Conservation (phyloP, 2,329 filamentous ascomycete genomes). For the Neocucurbitaria cava region DNA sequence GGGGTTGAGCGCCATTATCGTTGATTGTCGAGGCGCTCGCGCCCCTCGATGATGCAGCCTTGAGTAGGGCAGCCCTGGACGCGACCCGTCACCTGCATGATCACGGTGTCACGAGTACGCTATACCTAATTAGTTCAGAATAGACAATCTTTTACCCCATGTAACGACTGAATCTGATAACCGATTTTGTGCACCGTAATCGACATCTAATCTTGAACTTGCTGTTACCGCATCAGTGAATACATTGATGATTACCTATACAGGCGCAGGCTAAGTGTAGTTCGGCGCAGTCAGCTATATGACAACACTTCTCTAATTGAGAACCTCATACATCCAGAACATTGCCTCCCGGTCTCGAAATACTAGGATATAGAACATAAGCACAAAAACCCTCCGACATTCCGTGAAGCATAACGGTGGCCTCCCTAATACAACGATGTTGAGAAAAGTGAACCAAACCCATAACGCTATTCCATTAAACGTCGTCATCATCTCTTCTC, state of each 20-base stretch:
- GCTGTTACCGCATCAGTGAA: too few species aligned
- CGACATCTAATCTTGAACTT: background rate
- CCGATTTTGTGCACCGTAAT: too few species aligned
- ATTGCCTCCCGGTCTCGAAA: too few species aligned
- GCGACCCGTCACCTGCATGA: constrained; percentile 15
- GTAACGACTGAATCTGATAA: too few species aligned
- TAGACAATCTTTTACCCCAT: too few species aligned
- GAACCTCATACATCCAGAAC: too few species aligned
- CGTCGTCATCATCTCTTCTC: constrained; percentile 2
- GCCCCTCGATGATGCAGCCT: constrained; percentile 12
- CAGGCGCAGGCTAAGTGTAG: too few species aligned
- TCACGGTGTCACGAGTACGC: constrained; percentile 25
- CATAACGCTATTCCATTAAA: background rate
- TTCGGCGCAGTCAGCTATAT: too few species aligned
- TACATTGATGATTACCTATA: too few species aligned
- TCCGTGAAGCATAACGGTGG: background rate
- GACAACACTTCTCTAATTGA: too few species aligned
- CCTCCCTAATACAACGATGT: background rate
- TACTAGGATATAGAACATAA: too few species aligned
- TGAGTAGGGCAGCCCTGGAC: background rate
- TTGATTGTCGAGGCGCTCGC: constrained; percentile 6
- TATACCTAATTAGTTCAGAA: constrained; percentile 3
- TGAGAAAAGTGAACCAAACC: background rate
- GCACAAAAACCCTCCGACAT: too few species aligned
- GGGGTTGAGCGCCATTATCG: constrained; percentile 47